These are phyloP conservation scores for Leucocoprinus leucothites DNA, from an alignment of 768 basidiomycete species.

Conservation along the genomic window DNA sequence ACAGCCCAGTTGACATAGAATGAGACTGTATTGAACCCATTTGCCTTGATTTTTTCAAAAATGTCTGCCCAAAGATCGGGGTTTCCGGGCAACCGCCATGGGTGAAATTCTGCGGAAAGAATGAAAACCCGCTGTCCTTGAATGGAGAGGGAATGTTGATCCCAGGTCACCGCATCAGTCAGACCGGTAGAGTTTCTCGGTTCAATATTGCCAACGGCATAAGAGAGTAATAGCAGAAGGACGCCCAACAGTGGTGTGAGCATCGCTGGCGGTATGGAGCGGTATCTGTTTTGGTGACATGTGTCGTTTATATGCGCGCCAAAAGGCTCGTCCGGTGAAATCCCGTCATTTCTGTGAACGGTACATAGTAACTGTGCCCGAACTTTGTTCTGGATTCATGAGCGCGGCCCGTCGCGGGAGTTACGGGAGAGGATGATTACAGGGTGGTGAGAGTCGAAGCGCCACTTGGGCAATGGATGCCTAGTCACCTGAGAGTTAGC, in stretches of 20 bases:
- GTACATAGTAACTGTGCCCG: no score
- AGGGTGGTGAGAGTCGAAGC: conserved; percentile 1
- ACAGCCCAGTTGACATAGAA: conserved; percentile 61
- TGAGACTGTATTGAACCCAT: conserved; percentile 60
- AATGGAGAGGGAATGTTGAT: conserved; percentile 55
- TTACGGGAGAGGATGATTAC: not conserved
- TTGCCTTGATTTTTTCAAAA: conserved; percentile 60
- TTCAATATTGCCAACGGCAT: not conserved
- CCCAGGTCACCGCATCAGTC: conserved; percentile 54
- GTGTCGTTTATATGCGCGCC: not conserved
- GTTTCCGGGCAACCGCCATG: conserved; percentile 52
- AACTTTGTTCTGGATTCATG: not conserved
- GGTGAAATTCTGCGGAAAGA: conserved; percentile 60
- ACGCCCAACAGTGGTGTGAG: not conserved
- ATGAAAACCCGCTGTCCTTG: conserved; percentile 55
- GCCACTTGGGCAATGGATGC: not conserved
- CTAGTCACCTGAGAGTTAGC: not conserved
- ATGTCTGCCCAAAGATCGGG: conserved; percentile 56
- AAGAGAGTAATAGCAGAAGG: not conserved
- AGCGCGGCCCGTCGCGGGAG: conserved; percentile 5
- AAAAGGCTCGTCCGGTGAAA: not conserved
- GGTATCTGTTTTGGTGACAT: not conserved
- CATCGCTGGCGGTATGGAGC: not conserved
- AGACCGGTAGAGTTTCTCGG: conserved; percentile 36
- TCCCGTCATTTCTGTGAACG: not conserved